These are phyloP conservation scores for Cudoniella acicularis DNA, from an alignment of 495 filamentous ascomycete species.

Conservation along the genomic window DNA sequence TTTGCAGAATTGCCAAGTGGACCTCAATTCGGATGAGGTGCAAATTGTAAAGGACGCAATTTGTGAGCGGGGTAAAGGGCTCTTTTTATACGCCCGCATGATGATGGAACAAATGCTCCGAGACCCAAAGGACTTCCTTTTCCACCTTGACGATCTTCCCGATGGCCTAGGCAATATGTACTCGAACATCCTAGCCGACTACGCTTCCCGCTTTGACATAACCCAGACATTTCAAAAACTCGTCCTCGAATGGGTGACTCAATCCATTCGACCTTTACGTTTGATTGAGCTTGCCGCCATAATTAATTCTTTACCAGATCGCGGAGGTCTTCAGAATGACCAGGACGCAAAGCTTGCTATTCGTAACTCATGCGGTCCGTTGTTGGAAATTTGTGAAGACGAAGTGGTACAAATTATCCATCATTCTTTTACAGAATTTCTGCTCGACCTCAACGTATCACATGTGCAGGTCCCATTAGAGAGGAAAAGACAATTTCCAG, in stretches of 20 bases:
- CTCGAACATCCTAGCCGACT: slow-evolving; percentile 35
- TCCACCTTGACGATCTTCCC: slow-evolving; percentile 28
- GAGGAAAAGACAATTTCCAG: not conserved
- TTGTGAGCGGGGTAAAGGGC: slow-evolving; percentile 27
- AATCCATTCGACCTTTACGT: slow-evolving; percentile 43
- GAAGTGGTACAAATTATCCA: slow-evolving; percentile 46
- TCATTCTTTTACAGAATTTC: slow-evolving; percentile 48
- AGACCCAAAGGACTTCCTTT: slow-evolving; percentile 14
- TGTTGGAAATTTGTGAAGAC: slow-evolving; percentile 43
- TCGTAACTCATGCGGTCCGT: slow-evolving; percentile 38
- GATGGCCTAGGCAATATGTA: slow-evolving; percentile 43
- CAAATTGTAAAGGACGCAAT: not conserved
- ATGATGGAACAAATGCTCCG: slow-evolving; percentile 39
- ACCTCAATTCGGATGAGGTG: not conserved
- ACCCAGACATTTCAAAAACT: slow-evolving; percentile 35
- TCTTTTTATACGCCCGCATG: slow-evolving; percentile 44
- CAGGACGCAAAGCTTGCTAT: slow-evolving; percentile 25
- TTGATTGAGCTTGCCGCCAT: slow-evolving; percentile 43
- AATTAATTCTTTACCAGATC: slow-evolving; percentile 24
- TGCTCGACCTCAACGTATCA: slow-evolving; percentile 20
- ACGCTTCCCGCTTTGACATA: slow-evolving; percentile 32
- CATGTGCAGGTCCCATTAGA: not conserved
- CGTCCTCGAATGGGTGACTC: slow-evolving; percentile 43
- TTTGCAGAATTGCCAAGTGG: not conserved
- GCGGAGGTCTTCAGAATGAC: slow-evolving; percentile 5